Evolutionary conservation across 2,329 filamentous ascomycete genomes (phyloP).

Genomic region (Proliferodiscus dingleyae): DNA sequence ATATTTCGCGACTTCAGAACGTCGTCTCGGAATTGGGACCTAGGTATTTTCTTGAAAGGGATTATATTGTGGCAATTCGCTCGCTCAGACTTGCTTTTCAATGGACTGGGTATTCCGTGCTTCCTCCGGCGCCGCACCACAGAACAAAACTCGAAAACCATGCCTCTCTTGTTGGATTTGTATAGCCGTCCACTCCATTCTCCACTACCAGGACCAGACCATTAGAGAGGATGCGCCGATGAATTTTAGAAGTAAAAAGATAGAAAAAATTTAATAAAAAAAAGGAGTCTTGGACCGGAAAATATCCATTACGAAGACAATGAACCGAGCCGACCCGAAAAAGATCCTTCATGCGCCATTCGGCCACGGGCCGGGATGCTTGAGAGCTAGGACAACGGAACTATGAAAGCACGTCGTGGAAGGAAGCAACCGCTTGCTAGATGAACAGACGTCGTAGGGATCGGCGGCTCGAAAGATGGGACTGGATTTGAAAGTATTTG

Average conservation of each 20-base stretch:
- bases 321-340: constrained; percentile 5
- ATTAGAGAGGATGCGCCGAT: neutral
- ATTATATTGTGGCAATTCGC: neutral
- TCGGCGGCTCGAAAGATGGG: neutral
- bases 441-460: neutral
- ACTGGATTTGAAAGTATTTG: neutral
- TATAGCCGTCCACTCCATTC: constrained; percentile 1
- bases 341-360: constrained; percentile 14
- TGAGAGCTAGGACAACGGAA: constrained; percentile 4
- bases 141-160: constrained; percentile 1
- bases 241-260: too few relatives aligned
- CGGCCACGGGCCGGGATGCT: constrained; percentile 12
- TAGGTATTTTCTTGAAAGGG: neutral
- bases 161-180: neutral
- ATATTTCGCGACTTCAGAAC: neutral
- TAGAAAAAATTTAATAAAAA: too few relatives aligned
- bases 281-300: constrained; percentile 5
- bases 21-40: neutral
- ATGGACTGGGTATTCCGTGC: constrained; percentile 11
- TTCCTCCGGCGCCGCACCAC: neutral
- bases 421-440: neutral
- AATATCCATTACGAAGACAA: neutral
- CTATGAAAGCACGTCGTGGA: neutral
- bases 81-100: constrained; percentile 1
- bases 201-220: neutral